Evolutionary conservation across 805 yeast genomes (phyloP), one percentile per base, ranked within the genome.

Genomic region (Isabelozyma rhagii): DNA sequence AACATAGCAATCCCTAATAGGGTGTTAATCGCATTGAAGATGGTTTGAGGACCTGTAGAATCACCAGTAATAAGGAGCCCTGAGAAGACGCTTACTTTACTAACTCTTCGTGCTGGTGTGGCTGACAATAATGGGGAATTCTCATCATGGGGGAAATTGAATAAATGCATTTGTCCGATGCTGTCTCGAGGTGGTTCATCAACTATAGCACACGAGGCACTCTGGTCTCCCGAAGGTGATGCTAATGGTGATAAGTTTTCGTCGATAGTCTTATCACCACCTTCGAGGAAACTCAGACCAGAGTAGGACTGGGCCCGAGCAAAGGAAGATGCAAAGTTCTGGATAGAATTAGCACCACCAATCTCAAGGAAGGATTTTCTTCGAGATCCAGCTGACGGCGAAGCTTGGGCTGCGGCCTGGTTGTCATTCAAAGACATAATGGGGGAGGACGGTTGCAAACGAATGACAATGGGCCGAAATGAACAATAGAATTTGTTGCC

Each of bases 1-100:
- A 88, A 72, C 45, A 88, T 73, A 1, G 93, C 94, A 39, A 88
- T 79, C 0, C 96, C 96, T 54, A 88, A 82, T 28, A 88, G 68
- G 0, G 87, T 87, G 61, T 88, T 88, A 45, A 87, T 79, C 11
- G 86, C 78, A 61, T 84, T 84, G 69, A 85, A 82, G 14, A 83
- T 69, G 0, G 90, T 84, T 60, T 85, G 89, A 1, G 86, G 82
- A 0, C 82, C 83, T 0, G 94, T 88, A 7, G 85, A 80, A 55
- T 51, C 52, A 3, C 65, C 66, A 9, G 50, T 56, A 8, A 51
- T 53, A 13, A 55, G 45, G 3, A 51, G 42, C 17, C 47, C 43
- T 28, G 55, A 46, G 31, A 17, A 17, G 25, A 49, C 43, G 11
- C 50, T 48, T 2, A 39, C 36, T 38, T 18, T 14, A 39, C 31